Evolutionary conservation across 208 protist genomes (phyloP).

Genomic region (Tritrichomonas musculus): DNA sequence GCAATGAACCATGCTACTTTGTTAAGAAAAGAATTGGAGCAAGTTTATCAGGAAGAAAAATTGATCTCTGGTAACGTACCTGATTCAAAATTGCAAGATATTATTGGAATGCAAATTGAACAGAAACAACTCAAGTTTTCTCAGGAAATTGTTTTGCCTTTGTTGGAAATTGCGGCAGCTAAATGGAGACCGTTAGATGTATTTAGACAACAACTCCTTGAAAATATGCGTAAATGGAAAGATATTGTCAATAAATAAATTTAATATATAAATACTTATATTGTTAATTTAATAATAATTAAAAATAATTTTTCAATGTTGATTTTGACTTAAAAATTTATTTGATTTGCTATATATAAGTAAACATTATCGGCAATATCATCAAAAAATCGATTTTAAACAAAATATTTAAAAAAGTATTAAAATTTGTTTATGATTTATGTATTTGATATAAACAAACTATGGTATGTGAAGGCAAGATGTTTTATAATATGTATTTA

Average conservation of each 20-base stretch:
- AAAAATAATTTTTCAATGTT: too few relatives aligned
- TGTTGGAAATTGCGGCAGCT: background rate
- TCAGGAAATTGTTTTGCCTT: background rate
- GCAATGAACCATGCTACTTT: constrained; percentile 9
- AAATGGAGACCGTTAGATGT: background rate
- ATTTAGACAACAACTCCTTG: background rate
- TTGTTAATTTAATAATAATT: too few relatives aligned
- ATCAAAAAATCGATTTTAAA: too few relatives aligned
- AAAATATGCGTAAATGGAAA: constrained; percentile 10
- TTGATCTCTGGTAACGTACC: background rate
- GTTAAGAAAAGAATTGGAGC: background rate
- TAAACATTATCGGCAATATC: too few relatives aligned
- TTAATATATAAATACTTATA: too few relatives aligned
- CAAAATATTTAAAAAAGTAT: too few relatives aligned
- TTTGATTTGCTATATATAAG: too few relatives aligned
- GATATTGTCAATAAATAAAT: background rate
- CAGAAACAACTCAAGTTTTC: background rate
- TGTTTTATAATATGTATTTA: too few relatives aligned
- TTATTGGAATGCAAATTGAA: background rate
- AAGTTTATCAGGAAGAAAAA: constrained; percentile 22
- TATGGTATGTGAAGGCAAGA: too few relatives aligned
- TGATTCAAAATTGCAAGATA: background rate
- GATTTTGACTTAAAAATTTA: too few relatives aligned
- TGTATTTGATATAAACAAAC: too few relatives aligned
- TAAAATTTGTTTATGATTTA: too few relatives aligned